These are phyloP conservation scores for Mallotus nudiflorus DNA, from an alignment of 345 rosid genomes.

Conservation along the genomic window DNA sequence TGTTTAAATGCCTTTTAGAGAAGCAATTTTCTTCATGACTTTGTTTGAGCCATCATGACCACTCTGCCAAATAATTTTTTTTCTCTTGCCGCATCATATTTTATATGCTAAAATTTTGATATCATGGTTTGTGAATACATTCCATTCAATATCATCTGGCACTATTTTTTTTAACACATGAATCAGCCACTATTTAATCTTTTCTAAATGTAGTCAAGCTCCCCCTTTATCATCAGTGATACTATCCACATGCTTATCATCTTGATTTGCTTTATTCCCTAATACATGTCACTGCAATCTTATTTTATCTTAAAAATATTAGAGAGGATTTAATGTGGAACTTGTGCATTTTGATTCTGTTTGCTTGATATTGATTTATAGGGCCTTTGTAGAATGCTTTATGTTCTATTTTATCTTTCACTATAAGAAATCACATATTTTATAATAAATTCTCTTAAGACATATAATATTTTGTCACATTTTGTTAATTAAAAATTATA, in stretches of 20 bases:
- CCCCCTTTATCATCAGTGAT: background rate
- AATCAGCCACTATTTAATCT: background rate
- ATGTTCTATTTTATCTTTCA: slow-evolving; percentile 7
- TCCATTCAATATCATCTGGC: background rate
- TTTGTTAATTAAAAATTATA: too few relatives aligned
- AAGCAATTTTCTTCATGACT: background rate
- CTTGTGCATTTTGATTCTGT: slow-evolving; percentile 35
- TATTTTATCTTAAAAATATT: background rate
- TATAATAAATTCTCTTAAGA: too few relatives aligned
- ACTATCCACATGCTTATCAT: background rate
- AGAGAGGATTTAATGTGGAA: background rate
- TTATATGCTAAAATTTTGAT: background rate
- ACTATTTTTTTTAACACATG: background rate
- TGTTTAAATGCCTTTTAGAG: background rate
- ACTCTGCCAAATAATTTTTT: background rate
- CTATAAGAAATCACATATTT: too few relatives aligned
- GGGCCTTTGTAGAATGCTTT: slow-evolving; percentile 87
- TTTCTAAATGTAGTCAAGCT: slow-evolving; percentile 9
- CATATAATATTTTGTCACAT: too few relatives aligned
- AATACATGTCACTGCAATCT: background rate
- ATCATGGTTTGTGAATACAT: background rate
- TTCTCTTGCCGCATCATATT: background rate
- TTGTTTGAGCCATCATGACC: background rate
- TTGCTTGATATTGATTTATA: slow-evolving; percentile 63
- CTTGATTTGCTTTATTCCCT: slow-evolving; percentile 3